Conservation (phyloP, 192 early-diverging fungal genomes). For the Glomus cerebriforme region DNA sequence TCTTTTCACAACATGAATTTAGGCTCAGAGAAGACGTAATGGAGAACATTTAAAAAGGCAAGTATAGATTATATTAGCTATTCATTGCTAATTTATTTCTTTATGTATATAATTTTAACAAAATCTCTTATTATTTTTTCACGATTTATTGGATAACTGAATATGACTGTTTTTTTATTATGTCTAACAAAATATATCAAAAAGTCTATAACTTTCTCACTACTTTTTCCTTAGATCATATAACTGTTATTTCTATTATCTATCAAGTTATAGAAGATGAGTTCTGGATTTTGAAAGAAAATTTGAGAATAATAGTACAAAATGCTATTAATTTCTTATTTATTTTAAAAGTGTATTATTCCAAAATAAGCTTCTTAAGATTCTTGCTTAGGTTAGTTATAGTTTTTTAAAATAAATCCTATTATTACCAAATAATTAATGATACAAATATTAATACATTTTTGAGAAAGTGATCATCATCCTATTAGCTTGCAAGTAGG, state of each 20-base stretch:
- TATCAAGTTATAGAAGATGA: conserved; percentile 18
- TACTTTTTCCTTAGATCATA: conserved; percentile 6
- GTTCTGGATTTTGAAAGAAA: conserved; percentile 16
- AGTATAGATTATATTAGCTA: too few relatives aligned
- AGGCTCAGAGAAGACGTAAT: too few relatives aligned
- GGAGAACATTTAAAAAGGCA: too few relatives aligned
- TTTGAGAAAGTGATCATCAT: conserved; percentile 5
- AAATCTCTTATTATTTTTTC: too few relatives aligned
- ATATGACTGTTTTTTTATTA: neutral
- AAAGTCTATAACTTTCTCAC: conserved; percentile 16
- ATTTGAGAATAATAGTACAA: conserved; percentile 16
- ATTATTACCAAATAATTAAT: conserved; percentile 17
- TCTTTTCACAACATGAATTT: too few relatives aligned
- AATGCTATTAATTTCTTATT: conserved; percentile 20
- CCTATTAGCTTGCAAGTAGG: conserved; percentile 22
- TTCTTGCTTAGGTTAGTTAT: conserved; percentile 20
- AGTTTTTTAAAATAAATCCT: conserved; percentile 6
- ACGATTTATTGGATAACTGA: neutral
- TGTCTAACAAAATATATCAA: conserved; percentile 10
- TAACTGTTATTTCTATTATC: conserved; percentile 19
- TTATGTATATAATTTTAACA: too few relatives aligned
- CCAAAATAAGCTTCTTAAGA: conserved; percentile 10
- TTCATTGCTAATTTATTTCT: too few relatives aligned
- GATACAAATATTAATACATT: conserved; percentile 23
- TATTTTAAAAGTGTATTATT: conserved; percentile 10